Base-by-base conservation (phyloP, 768 basidiomycete species). In the Leucocoprinus birnbaumii region DNA sequence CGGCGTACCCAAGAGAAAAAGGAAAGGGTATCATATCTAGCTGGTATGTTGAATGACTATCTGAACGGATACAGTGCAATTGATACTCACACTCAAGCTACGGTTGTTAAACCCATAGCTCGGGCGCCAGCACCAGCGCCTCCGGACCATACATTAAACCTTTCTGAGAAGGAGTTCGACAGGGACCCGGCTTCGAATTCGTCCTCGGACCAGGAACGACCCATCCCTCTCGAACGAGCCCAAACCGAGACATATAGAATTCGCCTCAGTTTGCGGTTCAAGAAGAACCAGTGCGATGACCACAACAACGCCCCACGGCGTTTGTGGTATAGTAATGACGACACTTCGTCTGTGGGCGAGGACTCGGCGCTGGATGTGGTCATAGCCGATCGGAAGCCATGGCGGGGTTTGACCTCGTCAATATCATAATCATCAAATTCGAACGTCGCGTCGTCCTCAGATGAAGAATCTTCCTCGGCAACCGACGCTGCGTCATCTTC, bases 201-300 rank as follows among this genome's bases (percentile, higher is more conserved):
- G 51, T 72, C 69, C n/a, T 81, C 80, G 73, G 78, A 83, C 51
- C 73, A 80, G 10, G 54, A 55, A 38, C 80, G 71, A 16, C 74
- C 72, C 18, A 82, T 73, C 47, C 82, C 80, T 62, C 79, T 80
- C 27, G 87, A 86, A 42, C 88, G 82, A 6, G 94, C 92, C 92
- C 94, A 97, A 19, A 93, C 85, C 1, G 92, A 89, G 56, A 97
- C 81, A 73, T 96, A 98, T 53, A 98, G 71, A 63, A 98, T 84
- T 19, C 95, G 85, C 74, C 95, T 97, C 71, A 86, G 74, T 75
- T 93, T 95, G 64, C 88, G 82, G 77, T 94, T 96, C 63, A 93
- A 76, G 75, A 98, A 96, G 78, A 98, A 98, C 87, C 93, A 96
- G 68, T 96, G 92, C 10, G 91, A 92, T 31, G 91, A 94, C 95